Conservation (phyloP, 306 rosid genomes). For the Prunus padus region DNA sequence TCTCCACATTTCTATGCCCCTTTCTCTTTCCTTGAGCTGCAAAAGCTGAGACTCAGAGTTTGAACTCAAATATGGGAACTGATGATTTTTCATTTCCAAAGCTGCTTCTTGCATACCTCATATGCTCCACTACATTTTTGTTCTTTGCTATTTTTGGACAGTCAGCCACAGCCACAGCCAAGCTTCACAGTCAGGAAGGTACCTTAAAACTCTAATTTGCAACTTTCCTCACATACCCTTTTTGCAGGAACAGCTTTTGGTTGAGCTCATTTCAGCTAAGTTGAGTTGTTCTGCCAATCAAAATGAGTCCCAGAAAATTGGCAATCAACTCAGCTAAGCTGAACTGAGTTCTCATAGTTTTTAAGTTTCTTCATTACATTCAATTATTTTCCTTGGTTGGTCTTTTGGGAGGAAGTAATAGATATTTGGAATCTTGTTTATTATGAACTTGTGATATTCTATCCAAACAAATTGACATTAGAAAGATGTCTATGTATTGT, state of each 20-base stretch:
- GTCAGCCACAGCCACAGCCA: slow-evolving; percentile 49
- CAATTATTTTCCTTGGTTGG: not conserved
- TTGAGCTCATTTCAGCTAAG: slow-evolving; percentile 14
- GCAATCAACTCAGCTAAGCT: not conserved
- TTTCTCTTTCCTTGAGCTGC: not conserved
- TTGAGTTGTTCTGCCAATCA: not conserved
- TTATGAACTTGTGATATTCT: no score
- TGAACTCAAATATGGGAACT: slow-evolving; percentile 33
- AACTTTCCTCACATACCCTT: not conserved
- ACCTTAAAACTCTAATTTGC: not conserved
- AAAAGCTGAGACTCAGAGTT: not conserved
- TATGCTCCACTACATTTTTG: slow-evolving; percentile 32
- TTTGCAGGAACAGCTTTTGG: not conserved
- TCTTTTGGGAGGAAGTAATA: not conserved
- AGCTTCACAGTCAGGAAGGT: slow-evolving; percentile 61
- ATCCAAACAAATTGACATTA: not conserved
- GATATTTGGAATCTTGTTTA: not conserved
- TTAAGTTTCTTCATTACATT: not conserved
- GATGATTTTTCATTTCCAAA: slow-evolving; percentile 5
- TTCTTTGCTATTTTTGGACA: slow-evolving; percentile 34
- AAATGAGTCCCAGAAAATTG: not conserved
- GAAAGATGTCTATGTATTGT: no score
- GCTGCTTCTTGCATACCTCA: slow-evolving; percentile 34
- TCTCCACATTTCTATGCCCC: not conserved
- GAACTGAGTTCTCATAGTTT: not conserved